Evolutionary conservation across 257 asterid species (phyloP).

Genomic region (Solanum etuberosum): DNA sequence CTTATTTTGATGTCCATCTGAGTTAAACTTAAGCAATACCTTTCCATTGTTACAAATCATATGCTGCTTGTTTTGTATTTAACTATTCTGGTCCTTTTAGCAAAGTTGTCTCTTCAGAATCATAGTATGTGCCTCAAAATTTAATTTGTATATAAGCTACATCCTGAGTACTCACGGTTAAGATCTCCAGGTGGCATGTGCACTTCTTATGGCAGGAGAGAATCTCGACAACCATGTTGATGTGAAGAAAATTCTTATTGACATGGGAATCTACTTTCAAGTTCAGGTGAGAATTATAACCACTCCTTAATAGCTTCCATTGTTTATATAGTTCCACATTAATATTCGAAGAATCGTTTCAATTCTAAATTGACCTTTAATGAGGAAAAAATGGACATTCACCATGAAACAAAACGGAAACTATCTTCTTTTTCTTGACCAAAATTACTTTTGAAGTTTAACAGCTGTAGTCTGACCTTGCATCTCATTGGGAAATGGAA

Average conservation of each 20-base stretch:
- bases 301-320: not conserved
- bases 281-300: constrained; percentile 55
- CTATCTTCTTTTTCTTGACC: not conserved
- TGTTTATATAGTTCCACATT: not conserved
- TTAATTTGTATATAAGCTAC: not conserved
- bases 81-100: not conserved
- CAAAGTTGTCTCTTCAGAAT: not conserved
- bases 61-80: not conserved
- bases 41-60: not conserved
- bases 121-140: not conserved
- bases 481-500: not conserved
- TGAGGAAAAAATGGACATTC: not conserved
- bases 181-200: constrained; percentile 74
- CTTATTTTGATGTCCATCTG: not conserved
- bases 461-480: not conserved
- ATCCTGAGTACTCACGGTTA: not conserved
- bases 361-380: not conserved
- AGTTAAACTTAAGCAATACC: not conserved
- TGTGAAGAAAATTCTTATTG: constrained; percentile 67
- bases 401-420: not conserved
- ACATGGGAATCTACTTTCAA: constrained; percentile 95
- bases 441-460: not conserved
- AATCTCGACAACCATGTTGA: constrained; percentile 54
- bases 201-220: constrained; percentile 91
- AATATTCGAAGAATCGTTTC: not conserved